These are phyloP conservation scores for Cordyceps tenuipes DNA, from an alignment of 2,329 filamentous ascomycete genomes.

Conservation along the genomic window DNA sequence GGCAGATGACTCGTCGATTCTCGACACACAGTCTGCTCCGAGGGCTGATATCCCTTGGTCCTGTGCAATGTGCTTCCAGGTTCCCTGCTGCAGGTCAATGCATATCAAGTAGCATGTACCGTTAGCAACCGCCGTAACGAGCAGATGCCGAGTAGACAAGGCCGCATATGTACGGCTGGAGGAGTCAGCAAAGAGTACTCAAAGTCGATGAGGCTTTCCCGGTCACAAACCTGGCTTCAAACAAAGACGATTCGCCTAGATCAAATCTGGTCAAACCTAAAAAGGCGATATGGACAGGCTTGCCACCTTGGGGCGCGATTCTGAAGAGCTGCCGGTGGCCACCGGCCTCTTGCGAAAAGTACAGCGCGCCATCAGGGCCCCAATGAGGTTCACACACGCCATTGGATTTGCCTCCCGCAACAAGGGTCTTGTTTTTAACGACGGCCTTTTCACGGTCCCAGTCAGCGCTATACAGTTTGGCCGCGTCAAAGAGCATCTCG, in stretches of 20 bases:
- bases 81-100: slow-evolving; percentile 27
- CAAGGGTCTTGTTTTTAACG: slow-evolving; percentile 20
- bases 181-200: slow-evolving; percentile 1
- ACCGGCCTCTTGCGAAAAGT: slow-evolving; percentile 37
- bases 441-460: slow-evolving; percentile 23
- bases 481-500: slow-evolving; percentile 38
- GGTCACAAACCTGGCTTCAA: slow-evolving; percentile 23
- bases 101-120: slow-evolving; percentile 28
- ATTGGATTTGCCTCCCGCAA: slow-evolving; percentile 35
- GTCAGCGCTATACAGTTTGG: slow-evolving; percentile 31
- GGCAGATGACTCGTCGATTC: slow-evolving; percentile 27
- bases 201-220: neutral
- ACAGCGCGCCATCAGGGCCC: slow-evolving; percentile 39
- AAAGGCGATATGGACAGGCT: slow-evolving; percentile 24
- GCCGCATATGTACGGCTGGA: slow-evolving; percentile 32
- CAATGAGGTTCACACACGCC: slow-evolving; percentile 43
- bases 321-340: slow-evolving; percentile 41
- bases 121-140: slow-evolving; percentile 25
- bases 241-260: slow-evolving; percentile 27
- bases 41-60: slow-evolving; percentile 24
- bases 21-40: slow-evolving; percentile 25
- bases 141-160: slow-evolving; percentile 26
- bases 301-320: slow-evolving; percentile 20
- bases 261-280: slow-evolving; percentile 33
- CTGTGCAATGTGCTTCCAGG: slow-evolving; percentile 24